Percentiles rank a stretch among this genome's conserved stretches.
Evolutionary conservation across 306 rosid species (phyloP).

Genomic region (Ammopiptanthus mongolicus): DNA sequence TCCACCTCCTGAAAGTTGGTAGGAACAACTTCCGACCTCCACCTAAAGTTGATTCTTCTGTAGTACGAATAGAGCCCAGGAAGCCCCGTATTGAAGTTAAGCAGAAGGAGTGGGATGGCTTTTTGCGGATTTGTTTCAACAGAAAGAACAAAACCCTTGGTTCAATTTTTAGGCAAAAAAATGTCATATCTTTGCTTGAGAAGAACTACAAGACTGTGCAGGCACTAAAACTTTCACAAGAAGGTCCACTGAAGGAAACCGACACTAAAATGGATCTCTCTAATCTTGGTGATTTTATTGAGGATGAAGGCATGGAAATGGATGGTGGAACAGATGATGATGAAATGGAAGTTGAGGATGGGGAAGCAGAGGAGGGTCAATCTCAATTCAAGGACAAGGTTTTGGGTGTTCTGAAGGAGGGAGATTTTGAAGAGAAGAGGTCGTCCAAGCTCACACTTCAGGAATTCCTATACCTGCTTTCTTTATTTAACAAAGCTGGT

Average conservation of each 20-base stretch:
- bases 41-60: conserved; percentile 90
- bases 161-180: conserved; percentile 78
- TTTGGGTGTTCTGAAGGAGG: conserved; percentile 64
- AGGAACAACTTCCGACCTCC: conserved; percentile 91
- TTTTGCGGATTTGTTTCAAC: conserved; percentile 71
- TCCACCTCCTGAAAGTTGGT: conserved; percentile 92
- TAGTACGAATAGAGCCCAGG: conserved; percentile 82
- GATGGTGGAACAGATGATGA: conserved; percentile 54
- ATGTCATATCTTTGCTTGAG: conserved; percentile 67
- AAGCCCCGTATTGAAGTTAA: conserved; percentile 69
- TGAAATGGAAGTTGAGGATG: conserved; percentile 61
- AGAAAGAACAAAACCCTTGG: conserved; percentile 95
- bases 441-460: conserved; percentile 80
- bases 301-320: conserved; percentile 43
- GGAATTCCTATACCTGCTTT: conserved; percentile 68
- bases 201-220: conserved; percentile 76
- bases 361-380: conserved; percentile 44
- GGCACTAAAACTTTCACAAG: conserved; percentile 43
- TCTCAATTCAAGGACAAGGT: conserved; percentile 86
- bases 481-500: conserved; percentile 78
- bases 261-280: conserved; percentile 32
- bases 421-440: conserved; percentile 83
- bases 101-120: conserved; percentile 93
- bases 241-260: conserved; percentile 29
- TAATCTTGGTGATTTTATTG: conserved; percentile 29